These are phyloP conservation scores for Salix caprea DNA, from an alignment of 345 rosid species.

Conservation along the genomic window DNA sequence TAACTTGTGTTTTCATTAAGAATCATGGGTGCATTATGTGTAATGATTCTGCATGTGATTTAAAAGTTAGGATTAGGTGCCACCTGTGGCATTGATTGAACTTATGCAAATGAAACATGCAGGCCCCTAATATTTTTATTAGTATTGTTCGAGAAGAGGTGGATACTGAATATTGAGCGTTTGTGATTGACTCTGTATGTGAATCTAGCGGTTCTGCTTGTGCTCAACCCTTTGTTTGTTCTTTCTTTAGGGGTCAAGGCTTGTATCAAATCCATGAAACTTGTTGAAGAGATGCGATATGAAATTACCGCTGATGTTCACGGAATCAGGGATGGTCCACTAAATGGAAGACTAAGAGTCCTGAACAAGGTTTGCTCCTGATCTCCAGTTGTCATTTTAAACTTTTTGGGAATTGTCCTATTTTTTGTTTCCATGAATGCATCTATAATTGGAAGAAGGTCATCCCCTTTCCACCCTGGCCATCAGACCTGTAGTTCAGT, in stretches of 20 bases:
- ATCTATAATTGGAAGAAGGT: too few species aligned
- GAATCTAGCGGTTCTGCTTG: slow-evolving; percentile 2
- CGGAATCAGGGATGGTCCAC: slow-evolving; percentile 73
- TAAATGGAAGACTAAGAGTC: slow-evolving; percentile 65
- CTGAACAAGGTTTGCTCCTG: slow-evolving; percentile 51
- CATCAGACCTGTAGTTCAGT: too few species aligned
- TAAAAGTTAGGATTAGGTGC: too few species aligned
- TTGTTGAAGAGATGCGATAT: slow-evolving; percentile 59
- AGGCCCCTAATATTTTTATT: not conserved
- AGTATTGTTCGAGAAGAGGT: not conserved
- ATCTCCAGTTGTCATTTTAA: not conserved
- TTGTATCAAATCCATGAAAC: slow-evolving; percentile 46
- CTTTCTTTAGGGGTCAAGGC: slow-evolving; percentile 63
- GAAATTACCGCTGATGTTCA: slow-evolving; percentile 64
- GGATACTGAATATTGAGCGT: not conserved
- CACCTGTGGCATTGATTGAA: too few species aligned
- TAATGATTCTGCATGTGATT: too few species aligned
- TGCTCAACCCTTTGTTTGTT: not conserved
- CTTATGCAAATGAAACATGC: too few species aligned
- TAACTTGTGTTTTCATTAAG: not conserved
- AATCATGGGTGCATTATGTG: not conserved
- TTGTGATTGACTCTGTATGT: not conserved
- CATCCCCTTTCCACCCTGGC: too few species aligned
- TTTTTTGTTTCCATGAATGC: not conserved
- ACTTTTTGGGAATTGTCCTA: not conserved